These are phyloP conservation scores for Phellopilus nigrolimitatus DNA, from an alignment of 1,284 basidiomycete genomes.

Conservation along the genomic window DNA sequence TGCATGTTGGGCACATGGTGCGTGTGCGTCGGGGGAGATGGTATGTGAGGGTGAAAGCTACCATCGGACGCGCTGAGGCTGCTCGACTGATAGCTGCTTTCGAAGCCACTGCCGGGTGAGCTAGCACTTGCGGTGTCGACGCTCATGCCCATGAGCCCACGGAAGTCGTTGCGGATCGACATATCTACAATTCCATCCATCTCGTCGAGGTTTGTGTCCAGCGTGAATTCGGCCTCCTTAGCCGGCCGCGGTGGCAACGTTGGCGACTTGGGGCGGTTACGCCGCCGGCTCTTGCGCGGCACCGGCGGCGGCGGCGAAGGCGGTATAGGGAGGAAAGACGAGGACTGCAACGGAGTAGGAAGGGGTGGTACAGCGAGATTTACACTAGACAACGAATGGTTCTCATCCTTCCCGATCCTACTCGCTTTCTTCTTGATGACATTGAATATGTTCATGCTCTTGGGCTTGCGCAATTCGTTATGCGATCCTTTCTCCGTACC, in stretches of 20 bases:
- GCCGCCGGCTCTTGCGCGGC: constrained; percentile 25
- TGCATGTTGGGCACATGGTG: constrained; percentile 24
- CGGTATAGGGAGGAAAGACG: constrained; percentile 19
- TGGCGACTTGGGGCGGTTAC: constrained; percentile 31
- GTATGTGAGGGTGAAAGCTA: constrained; percentile 19
- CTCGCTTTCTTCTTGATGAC: constrained; percentile 31
- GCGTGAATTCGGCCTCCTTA: constrained; percentile 34
- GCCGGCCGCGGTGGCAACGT: constrained; percentile 22
- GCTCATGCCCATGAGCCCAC: constrained; percentile 22
- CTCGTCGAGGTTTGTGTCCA: constrained; percentile 76
- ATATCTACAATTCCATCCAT: constrained; percentile 83
- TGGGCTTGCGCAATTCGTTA: constrained; percentile 30
- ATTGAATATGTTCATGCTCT: constrained; percentile 28
- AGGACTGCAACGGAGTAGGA: constrained; percentile 25
- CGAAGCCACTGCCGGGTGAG: constrained; percentile 38
- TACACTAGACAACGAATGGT: constrained; percentile 15
- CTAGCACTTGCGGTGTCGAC: constrained; percentile 29
- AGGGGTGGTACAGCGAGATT: constrained; percentile 28
- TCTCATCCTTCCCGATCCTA: constrained; percentile 29
- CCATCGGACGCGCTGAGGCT: constrained; percentile 21
- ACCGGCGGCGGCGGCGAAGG: constrained; percentile 12
- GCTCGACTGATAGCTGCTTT: constrained; percentile 17
- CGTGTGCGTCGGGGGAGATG: constrained; percentile 24
- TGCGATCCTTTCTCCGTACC: constrained; percentile 30
- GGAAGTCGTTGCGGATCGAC: constrained; percentile 27